Base-by-base conservation (phyloP, 1,139 yeast species). In the Starmera stellimalicola region DNA sequence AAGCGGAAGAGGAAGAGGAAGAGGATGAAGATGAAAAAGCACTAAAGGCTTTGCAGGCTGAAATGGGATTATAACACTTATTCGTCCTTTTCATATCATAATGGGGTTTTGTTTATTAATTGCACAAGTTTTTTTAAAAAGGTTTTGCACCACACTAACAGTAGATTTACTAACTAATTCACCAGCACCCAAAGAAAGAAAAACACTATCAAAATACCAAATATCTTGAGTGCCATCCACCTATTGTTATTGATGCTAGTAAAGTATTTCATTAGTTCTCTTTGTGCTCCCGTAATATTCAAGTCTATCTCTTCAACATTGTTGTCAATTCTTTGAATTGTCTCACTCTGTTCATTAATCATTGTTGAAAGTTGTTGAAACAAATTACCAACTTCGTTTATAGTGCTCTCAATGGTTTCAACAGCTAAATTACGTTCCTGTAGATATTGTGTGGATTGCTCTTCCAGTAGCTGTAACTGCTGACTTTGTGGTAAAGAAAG, bases 311-410 rank as follows among this genome's bases (percentile, higher is more conserved):
- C 97, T 47, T 88, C 96, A 5, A 94, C 94, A 53, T 91, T 88
- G 37, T 80, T 87, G 58, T 93, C 98, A 43, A 91, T 91, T 51
- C 97, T 68, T 56, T 91, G 98, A 37, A 91, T 91, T 18, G 81
- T 83, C 50, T 91, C 98, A 29, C 97, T 93, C 59, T 91, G 99
- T 57, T 93, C 98, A 41, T 85, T 88, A 10, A 91, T 96, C 97
- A 91, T 88, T 2, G 94, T 82, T 3, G 97, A 95, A 48, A 91
- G 68, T 58, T 91, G 98, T 48, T 84, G 93, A 61, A 93, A 91
- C 43, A 91, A 69, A 37, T 84, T 83, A 20, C 99, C 99, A 29
- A 91, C 94, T 57, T 91, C 98, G 51, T 88, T 93, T 40, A 91
- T 91, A 1, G 98, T 91, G 17, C 88, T 73, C 54, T 91, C 99